Base-by-base conservation (phyloP, 441 rosid genomes). In the Brassica balearica region DNA sequence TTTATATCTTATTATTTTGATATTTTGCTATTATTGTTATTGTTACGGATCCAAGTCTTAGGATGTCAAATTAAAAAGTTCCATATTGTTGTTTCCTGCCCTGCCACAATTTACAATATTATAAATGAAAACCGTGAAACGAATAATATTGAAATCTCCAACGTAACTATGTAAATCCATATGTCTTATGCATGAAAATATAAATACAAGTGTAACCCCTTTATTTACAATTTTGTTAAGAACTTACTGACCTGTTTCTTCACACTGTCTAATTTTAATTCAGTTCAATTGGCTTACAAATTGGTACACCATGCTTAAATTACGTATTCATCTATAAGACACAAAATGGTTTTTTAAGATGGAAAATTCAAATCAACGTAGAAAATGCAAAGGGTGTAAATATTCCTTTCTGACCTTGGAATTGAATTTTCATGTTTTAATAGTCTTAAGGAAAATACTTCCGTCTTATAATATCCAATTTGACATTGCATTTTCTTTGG, bases 391-490 rank as follows among this genome's bases (percentile, higher is more conserved):
- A 17, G 4, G 59, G 34, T 55, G 5, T 55, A 19, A 53, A 53
- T 56, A 56, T 65, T 55, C 27, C 19, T 56, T 10, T 34, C 19
- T 74, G 66, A 66, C 43, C 59, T 36, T 65, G 46, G 32, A 56
- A 58, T 67, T 38, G 60, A 67, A 25, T 43, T 25, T 29, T 59
- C 59, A 67, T 11, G 23, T 66, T 38, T 53, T 22, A 55, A 38
- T 66, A 55, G 66, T 67, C 78, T 58, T 58, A 8, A 8, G 22
- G 29, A 58, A 22, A 43, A 72, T 17, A 72, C 15, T 1, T 48
- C 0, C 8, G 22, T 17, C 25, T 65, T 15, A 36, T 38, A 17
- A 25, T 25, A 29, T 38, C 12, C 14, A 34, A 19, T 36, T 73
- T 73, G 23, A 64, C 23, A 65, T n/a, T 55, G 41, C 25, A 25